Conservation (phyloP, 2,329 filamentous ascomycete species). For the Phymatotrichopsis omnivora region DNA sequence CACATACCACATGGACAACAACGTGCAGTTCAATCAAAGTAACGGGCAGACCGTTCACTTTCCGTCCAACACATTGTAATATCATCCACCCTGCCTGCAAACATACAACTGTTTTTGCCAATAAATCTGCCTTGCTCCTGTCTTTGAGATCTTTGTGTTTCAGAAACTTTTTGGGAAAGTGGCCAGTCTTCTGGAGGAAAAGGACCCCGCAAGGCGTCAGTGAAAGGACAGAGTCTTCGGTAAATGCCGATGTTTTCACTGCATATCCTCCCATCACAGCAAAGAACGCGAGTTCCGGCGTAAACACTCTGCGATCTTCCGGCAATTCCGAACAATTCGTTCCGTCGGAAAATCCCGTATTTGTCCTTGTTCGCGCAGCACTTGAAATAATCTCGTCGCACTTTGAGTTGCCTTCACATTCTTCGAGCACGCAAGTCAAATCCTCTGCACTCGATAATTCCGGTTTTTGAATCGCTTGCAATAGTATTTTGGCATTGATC, state of each 20-base stretch:
- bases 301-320: too few species aligned
- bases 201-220: conserved; percentile 15
- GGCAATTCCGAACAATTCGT: too few species aligned
- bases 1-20: conserved; percentile 30
- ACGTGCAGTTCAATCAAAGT: conserved; percentile 32
- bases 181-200: not conserved
- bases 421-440: not conserved
- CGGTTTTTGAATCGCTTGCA: not conserved
- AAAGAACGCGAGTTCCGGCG: conserved; percentile 2
- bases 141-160: conserved; percentile 26
- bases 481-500: not conserved
- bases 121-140: conserved; percentile 31
- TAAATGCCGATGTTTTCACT: not conserved
- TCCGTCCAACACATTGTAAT: conserved; percentile 28
- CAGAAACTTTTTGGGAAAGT: not conserved
- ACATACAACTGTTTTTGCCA: conserved; percentile 31
- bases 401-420: not conserved
- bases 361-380: not conserved
- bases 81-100: conserved; percentile 31
- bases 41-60: conserved; percentile 28
- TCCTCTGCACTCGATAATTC: not conserved
- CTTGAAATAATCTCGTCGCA: not conserved
- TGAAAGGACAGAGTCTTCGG: not conserved
- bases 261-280: conserved; percentile 7
- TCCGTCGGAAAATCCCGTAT: too few species aligned